A percentile compares a stretch with the other conserved stretches of the same genome.
Evolutionary conservation across 768 basidiomycete genomes (phyloP).

Genomic region (Naganishia friedmannii): DNA sequence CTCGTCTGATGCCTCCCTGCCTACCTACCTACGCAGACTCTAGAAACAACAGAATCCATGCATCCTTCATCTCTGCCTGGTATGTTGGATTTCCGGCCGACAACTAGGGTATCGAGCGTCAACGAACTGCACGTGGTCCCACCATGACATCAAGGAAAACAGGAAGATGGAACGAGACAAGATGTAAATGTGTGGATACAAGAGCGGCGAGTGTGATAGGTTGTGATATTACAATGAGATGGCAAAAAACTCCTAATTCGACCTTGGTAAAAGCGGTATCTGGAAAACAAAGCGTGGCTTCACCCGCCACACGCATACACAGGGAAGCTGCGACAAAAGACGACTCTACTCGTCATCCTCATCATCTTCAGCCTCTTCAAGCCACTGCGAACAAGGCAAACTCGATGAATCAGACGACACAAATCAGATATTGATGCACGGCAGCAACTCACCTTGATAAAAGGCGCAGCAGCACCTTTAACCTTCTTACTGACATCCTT

Average conservation of each 20-base stretch:
- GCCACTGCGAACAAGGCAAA: conserved; percentile 19
- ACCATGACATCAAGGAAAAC: too few species aligned
- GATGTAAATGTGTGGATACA: conserved; percentile 6
- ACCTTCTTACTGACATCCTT: conserved; percentile 94
- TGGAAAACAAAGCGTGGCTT: neutral
- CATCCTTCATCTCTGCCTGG: too few species aligned
- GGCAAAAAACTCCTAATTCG: neutral
- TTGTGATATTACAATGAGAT: neutral
- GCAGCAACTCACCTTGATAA: conserved; percentile 64
- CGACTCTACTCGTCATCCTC: conserved; percentile 29
- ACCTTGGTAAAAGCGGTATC: neutral
- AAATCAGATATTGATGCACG: neutral
- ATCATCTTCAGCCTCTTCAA: conserved; percentile 31
- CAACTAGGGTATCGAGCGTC: too few species aligned
- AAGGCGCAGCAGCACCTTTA: conserved; percentile 83
- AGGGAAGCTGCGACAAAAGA: too few species aligned
- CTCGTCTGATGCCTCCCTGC: too few species aligned
- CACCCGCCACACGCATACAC: too few species aligned
- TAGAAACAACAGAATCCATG: too few species aligned
- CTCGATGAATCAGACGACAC: neutral
- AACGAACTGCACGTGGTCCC: too few species aligned
- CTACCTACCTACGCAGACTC: too few species aligned
- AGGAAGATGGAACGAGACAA: too few species aligned
- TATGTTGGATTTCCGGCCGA: too few species aligned
- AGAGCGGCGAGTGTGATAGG: conserved; percentile 4